phyloP scores from a whole-genome alignment of 768 basidiomycete species.

The Suillus lakei region DNA sequence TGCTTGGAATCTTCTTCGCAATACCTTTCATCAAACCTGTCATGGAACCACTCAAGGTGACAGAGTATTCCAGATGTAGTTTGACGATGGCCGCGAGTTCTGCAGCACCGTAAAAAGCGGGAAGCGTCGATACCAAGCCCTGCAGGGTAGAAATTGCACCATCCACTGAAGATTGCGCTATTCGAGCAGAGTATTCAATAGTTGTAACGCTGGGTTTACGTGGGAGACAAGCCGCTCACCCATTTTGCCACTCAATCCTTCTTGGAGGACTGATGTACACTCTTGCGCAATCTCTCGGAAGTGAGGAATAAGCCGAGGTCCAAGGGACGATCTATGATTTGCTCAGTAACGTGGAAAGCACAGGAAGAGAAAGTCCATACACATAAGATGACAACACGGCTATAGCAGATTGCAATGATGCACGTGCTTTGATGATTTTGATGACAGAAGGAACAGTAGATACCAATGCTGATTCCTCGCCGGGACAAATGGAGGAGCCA shows the following conservation, averaged over 20 bases:
- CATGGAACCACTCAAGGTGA: conserved; percentile 31
- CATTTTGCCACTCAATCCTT: conserved; percentile 35
- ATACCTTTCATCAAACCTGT: conserved; percentile 60
- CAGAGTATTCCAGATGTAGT: conserved; percentile 55
- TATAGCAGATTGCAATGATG: conserved; percentile 48
- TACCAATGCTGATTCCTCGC: conserved; percentile 71
- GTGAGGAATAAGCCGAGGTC: conserved; percentile 87
- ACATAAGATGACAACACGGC: conserved; percentile 61
- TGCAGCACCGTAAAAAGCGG: conserved; percentile 75
- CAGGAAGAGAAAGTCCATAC: conserved; percentile 43
- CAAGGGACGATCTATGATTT: conserved; percentile 65
- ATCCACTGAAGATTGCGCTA: conserved; percentile 15
- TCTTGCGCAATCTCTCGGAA: conserved; percentile 73
- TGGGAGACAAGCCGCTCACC: conserved; percentile 26
- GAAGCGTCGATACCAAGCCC: conserved; percentile 73
- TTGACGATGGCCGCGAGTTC: conserved; percentile 63
- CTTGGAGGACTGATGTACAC: conserved; percentile 53
- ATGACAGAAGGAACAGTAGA: conserved; percentile 65
- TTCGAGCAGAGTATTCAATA: background rate
- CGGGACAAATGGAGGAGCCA: conserved; percentile 55
- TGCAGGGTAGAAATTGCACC: conserved; percentile 57
- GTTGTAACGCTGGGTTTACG: background rate
- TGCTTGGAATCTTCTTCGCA: conserved; percentile 72
- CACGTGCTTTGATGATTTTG: conserved; percentile 46
- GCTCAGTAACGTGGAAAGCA: conserved; percentile 14